Base-by-base conservation (phyloP, 805 yeast genomes). In the Maudiozyma turicensis region DNA sequence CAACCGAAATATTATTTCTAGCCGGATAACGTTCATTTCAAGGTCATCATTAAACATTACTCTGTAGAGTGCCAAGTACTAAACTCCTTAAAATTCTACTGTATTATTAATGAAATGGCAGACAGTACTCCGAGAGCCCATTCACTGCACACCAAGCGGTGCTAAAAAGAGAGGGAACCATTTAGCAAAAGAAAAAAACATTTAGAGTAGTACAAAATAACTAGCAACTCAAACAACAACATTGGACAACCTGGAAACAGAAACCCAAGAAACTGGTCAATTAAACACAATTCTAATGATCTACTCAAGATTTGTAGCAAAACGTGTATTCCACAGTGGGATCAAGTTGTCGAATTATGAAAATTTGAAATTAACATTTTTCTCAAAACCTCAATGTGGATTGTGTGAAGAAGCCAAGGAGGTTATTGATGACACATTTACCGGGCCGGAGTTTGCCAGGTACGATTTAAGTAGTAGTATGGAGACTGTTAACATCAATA, bases 371-470 rank as follows among this genome's bases (percentile, higher is more conserved):
- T 61, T 83, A 33, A 81, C 84, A 0, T 74, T 85, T 47, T 85
- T 80, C 66, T 80, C 86, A 5, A 85, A 85, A 58, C 77, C 78
- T 5, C 78, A 81, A 34, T 85, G 93, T 58, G 78, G 78, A 55
- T 64, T 85, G 30, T 85, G 93, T 57, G 76, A 77, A 46, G 81
- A 78, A 49, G 91, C 89, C 5, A 76, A 77, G 51, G 65, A 57
- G 2, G 77, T 78, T 2, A 61, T 84, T 41, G 57, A 67, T 13
- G 65, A 70, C 30, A 73, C 80, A 0, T 32, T 58, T 8, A 40
- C 48, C 26, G 44, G 48, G 8, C 59, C 76, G 7, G 62, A 64
- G 13, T 62, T 66, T 37, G 54, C 52, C 9, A 56, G 68, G 1
- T 48, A 52, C n/a, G 52, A 56, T 35, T 55, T 60, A 4, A 58